Base-by-base conservation (phyloP, 192 early-diverging fungal genomes). In the Coemansia sp. region DNA sequence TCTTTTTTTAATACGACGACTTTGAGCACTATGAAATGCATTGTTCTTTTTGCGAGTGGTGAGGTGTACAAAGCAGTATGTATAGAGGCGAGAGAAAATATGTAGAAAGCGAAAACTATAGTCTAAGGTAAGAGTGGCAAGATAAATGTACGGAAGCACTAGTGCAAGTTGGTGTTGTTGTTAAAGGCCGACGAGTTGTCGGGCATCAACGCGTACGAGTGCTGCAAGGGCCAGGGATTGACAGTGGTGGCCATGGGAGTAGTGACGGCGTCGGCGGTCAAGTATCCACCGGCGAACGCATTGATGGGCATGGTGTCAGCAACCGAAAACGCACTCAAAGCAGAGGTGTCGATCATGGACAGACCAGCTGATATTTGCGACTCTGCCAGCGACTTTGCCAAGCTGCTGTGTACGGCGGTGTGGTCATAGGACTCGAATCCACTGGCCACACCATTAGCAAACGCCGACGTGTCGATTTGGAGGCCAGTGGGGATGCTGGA, bases 331-430 rank as follows among this genome's bases (percentile, higher is more conserved):
- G 69, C 62, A 18, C 35, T 35, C 18, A 80, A 58, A 35, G 58
- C 61, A 6, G 77, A 56, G 10, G 77, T 80, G 59, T 74, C 62
- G 31, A 80, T 67, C 69, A 74, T 53, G 40, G 77, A 69, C 48
- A 74, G 56, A 21, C 62, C 58, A 28, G 62, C 28, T 13, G 42
- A 16, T 1, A 67, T 36, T 33, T 23, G 58, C 5, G 62, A 58
- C 11, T 64, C 69, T 6, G 65, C 45, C 16, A 77, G 34, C 10
- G 66, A 64, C 40, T 56, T 68, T 24, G 72, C 31, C 10, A 67
- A 16, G 48, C 21, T 37, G 31, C 16, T 18, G 33, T 57, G 53
- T 3, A 14, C 42, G 13, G 73, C 55, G 56, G 60, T 67, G 21
- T 65, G 16, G n/a, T 65, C 70, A 57, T 75, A 58, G 3, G 62